Evolutionary conservation across 2,329 filamentous ascomycete species (phyloP).

Genomic region (Talaromyces sp.): DNA sequence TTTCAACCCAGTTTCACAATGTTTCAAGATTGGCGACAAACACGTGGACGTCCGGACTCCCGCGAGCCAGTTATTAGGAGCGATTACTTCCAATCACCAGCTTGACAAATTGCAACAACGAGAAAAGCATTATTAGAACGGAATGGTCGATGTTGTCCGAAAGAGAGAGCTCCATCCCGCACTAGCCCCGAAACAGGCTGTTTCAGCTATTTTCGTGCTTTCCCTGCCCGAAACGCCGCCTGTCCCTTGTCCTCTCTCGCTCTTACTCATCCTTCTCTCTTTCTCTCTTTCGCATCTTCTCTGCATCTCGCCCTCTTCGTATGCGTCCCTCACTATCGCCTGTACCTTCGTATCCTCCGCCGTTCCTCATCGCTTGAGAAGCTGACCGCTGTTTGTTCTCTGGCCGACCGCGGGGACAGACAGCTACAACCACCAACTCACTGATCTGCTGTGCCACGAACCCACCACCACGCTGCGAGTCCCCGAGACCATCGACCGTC

Average conservation of each 20-base stretch:
- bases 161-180: neutral
- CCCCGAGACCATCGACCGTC: neutral
- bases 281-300: neutral
- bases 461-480: neutral
- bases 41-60: neutral
- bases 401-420: neutral
- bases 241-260: neutral
- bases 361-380: neutral
- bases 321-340: neutral
- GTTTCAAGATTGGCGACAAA: neutral
- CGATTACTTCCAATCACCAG: neutral
- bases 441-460: neutral
- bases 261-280: neutral
- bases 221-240: neutral
- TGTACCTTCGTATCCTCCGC: neutral
- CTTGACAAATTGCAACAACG: neutral
- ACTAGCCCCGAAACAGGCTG: neutral
- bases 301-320: neutral
- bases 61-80: too few relatives aligned
- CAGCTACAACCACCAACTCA: neutral
- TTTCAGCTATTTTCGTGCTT: neutral
- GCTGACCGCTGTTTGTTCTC: neutral
- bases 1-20: neutral
- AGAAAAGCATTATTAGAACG: too few relatives aligned
- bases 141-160: too few relatives aligned